phyloP scores from a whole-genome alignment of 2,329 filamentous ascomycete species.

The Aphanoascus verrucosus region DNA sequence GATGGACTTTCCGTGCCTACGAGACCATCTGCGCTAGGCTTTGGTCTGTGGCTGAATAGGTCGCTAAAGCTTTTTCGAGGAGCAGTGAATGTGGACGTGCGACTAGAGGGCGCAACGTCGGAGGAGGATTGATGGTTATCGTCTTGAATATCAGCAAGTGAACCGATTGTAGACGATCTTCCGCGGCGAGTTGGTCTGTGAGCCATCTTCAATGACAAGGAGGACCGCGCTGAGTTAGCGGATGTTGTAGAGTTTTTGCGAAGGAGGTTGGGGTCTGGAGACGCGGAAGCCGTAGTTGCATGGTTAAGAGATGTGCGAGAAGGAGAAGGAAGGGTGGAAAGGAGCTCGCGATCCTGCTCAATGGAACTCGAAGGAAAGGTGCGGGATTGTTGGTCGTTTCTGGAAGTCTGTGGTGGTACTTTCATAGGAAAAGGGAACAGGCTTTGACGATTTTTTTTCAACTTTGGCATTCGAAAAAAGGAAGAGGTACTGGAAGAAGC shows the following conservation, averaged over 20 bases:
- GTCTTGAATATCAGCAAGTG: slow-evolving; percentile 59
- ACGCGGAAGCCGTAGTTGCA: slow-evolving; percentile 38
- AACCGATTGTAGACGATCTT: slow-evolving; percentile 83
- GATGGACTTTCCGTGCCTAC: slow-evolving; percentile 54
- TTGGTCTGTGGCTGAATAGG: slow-evolving; percentile 64
- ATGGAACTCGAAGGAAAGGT: slow-evolving; percentile 16
- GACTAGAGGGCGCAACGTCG: slow-evolving; percentile 44
- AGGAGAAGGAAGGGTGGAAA: slow-evolving; percentile 39
- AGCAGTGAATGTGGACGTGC: slow-evolving; percentile 72
- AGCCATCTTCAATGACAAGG: slow-evolving; percentile 47
- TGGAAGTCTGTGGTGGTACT: slow-evolving; percentile 33
- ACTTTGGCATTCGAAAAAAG: slow-evolving; percentile 70
- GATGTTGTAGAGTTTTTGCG: slow-evolving; percentile 54
- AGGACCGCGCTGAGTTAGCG: slow-evolving; percentile 53
- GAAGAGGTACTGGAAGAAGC: slow-evolving; percentile 54
- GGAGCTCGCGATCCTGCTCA: slow-evolving; percentile 24
- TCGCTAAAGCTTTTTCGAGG: slow-evolving; percentile 90
- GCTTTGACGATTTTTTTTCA: slow-evolving; percentile 63
- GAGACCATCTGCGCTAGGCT: slow-evolving; percentile 63
- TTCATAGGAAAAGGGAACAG: slow-evolving; percentile 85
- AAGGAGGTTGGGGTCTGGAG: slow-evolving; percentile 38
- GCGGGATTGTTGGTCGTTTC: slow-evolving; percentile 17
- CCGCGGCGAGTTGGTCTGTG: slow-evolving; percentile 53
- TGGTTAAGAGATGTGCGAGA: slow-evolving; percentile 44
- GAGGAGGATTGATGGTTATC: slow-evolving; percentile 60